Evolutionary conservation across 176 grass and related monocot genomes (phyloP), one percentile per base, ranked within the genome.

Genomic region (Zea luxurians): DNA sequence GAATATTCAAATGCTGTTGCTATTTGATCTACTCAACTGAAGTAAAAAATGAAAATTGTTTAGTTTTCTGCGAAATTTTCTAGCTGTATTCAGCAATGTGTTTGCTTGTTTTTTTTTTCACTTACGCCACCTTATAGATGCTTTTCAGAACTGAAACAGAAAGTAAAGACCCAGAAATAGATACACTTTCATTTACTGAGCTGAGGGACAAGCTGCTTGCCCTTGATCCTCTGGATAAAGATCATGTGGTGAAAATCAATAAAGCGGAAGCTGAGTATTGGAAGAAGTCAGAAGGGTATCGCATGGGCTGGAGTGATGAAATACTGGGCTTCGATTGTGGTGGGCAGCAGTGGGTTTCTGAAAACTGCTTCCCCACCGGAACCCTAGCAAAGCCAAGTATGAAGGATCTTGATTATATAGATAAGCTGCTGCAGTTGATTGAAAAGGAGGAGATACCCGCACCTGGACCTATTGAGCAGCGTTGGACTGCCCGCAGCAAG

Each of bases 281-380:
- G 94, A 92, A 80, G 82, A 97, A 87, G 80, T 97, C 94, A 53
- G 94, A 97, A 77, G 94, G 94, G 61, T 97, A 88, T 80, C 89
- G 94, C 35, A 84, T 97, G 65, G 91, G 94, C 20, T 97, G 91
- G 91, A 97, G 94, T 84, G 91, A 97, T 76, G 94, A 97, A 87
- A 92, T 97, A 70, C 71, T 97, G 75, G 91, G 94, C 47, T 97
- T 97, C 78, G 94, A 97, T 81, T 97, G 94, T 91, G 94, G 94
- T 68, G 94, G 94, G 10, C 89, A 94, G 77, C 91, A 97, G 78
- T 97, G 91, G 94, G 94, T 97, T 45, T 90, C 85, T 58, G 91
- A 94, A 80, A 97, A 65, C 41, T 94, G 94, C 77, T 97, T 97
- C 59, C 89, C 89, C 71, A 79, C 91, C 15, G 94, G 94, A 43